Evolutionary conservation across 164 flowering plant species (phyloP).

Genomic region (Litsea cubeba): DNA sequence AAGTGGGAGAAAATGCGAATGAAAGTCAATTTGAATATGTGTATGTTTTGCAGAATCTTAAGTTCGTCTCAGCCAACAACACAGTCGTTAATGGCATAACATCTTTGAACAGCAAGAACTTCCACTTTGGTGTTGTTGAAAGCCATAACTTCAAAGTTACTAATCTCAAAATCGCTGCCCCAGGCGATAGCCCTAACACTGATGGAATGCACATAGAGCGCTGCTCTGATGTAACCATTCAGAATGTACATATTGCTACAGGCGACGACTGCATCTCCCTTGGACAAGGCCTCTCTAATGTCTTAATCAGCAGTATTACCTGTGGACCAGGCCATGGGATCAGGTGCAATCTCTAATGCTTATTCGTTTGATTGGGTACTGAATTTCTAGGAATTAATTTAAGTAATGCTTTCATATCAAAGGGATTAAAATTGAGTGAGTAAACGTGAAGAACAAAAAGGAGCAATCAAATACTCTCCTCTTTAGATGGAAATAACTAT

Average conservation of each 20-base stretch:
- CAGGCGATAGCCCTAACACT: constrained; percentile 61
- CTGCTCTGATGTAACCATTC: constrained; percentile 30
- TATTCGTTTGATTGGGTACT: no score
- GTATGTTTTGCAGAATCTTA: constrained; percentile 35
- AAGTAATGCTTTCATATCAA: not conserved
- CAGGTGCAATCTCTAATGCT: constrained; percentile 26
- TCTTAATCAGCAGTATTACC: constrained; percentile 32
- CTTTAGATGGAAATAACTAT: no score
- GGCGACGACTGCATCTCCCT: constrained; percentile 75
- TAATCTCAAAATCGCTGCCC: constrained; percentile 42
- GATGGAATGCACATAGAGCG: constrained; percentile 74
- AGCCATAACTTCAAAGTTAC: constrained; percentile 40
- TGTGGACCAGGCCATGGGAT: constrained; percentile 89
- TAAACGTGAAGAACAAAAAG: not conserved
- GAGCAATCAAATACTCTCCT: no score
- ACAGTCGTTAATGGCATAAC: constrained; percentile 38
- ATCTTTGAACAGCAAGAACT: constrained; percentile 61
- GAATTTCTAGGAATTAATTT: not conserved
- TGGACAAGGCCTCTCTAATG: constrained; percentile 50
- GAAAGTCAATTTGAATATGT: not conserved
- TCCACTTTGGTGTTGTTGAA: constrained; percentile 49
- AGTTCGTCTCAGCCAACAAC: constrained; percentile 42
- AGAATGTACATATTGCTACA: constrained; percentile 36
- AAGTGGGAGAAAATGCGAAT: not conserved
- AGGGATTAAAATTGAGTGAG: not conserved